Base-by-base conservation (phyloP, 73 alveolate genomes). In the Durusdinium trenchii region DNA sequence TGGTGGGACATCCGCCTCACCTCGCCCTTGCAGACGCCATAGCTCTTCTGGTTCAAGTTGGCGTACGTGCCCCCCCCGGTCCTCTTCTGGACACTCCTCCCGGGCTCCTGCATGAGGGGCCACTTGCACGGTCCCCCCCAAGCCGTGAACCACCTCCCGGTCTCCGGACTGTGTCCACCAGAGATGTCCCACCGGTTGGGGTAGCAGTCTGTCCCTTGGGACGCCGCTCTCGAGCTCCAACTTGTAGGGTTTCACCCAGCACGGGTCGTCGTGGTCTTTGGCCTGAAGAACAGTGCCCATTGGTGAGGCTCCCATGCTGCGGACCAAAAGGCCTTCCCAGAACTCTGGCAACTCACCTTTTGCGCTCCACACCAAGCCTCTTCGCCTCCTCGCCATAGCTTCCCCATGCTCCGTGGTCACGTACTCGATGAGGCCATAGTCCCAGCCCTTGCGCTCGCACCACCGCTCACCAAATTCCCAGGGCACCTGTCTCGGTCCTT, bases 351-450 rank as follows among this genome's bases (percentile, higher is more conserved):
- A 6, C 36, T 0, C 0, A 38, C 54, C 2, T n/a, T 3, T 6
- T n/a, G n/a, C n/a, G 36, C 57, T 40, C 40, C 12, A n/a, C 62
- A 78, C 62, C 62, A 78, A 1, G 1, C 89, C n/a, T 23, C 9
- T 3, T 38, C 89, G 3, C 1, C 89, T 51, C 62, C 89, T 42
- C 42, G 60, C 89, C 89, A 47, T 38, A 36, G 42, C n/a, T 26
- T 73, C 85, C 3, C 89, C 89, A 1, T 38, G 42, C 89, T 78
- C 89, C 57, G 89, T 40, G 43, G 89, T 78, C 60, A 78, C 38
- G 89, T 6, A 78, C 89, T 78, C 89, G 42, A 16, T 32, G 61
- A 78, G 0, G 43, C 32, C 61, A 0, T 5, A 18, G 6, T 14
- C 0, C 89, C 89, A 78, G 1, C 12, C 60, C 40, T 42, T 28